Evolutionary conservation across 2,329 filamentous ascomycete genomes (phyloP), one percentile per base, ranked within the genome.

Genomic region (Diaporthe amygdali): DNA sequence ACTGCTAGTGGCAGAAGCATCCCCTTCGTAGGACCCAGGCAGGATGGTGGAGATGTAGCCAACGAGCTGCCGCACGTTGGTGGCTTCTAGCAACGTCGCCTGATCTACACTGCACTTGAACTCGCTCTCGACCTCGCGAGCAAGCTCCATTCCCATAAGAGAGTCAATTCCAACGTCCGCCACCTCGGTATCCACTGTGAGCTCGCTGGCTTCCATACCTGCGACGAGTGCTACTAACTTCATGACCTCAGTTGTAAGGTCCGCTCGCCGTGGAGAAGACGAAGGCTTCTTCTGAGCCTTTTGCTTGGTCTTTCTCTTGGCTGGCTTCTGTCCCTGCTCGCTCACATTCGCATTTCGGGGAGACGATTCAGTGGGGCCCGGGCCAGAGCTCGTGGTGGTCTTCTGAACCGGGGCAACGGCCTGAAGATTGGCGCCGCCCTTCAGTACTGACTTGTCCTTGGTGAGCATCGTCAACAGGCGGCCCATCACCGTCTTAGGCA

Each of bases 131-230:
- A 85, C 73, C 66, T 86, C 85, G 2, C 79, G 78, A 0, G 76
- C 80, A 51, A 87, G 72, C 73, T 88, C 85, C 82, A 86, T 87
- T 0, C 79, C 82, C 81, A 86, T 84, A 0, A 88, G 77, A 0
- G 85, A 87, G 75, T 87, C 85, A 34, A 87, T 85, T 0, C 85
- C 85, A 2, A 86, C 67, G 54, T 86, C 82, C 7, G 78, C 79
- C 27, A 86, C 77, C 15, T 79, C 72, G 0, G 46, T 0, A 9
- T 70, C 56, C 1, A 63, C 56, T 0, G 0, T 7, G 7, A 70
- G 46, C 0, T 70, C 47, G 0, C 34, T 3, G 4, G 2, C 47
- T 0, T 70, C 68, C 0, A 70, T 15, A 27, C 68, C 68, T 5
- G 68, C 25, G 3, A 70, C 9, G 2, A 2, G 2, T 0, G 68